These are phyloP conservation scores for Saccharomycopsis guyanensis DNA, from an alignment of 805 yeast species.

Conservation along the genomic window DNA sequence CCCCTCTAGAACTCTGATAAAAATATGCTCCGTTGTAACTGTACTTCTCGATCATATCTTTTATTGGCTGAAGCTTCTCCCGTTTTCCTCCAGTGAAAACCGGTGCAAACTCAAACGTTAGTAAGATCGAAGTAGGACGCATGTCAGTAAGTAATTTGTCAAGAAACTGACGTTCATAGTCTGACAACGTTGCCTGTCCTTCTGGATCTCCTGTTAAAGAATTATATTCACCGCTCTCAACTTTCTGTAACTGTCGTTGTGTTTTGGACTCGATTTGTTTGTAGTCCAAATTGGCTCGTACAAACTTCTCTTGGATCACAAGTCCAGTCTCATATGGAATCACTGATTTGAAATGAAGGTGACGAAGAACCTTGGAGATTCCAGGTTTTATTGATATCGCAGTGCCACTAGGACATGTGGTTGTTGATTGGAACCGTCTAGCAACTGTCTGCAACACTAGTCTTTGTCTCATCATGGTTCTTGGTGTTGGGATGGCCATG, in stretches of 20 bases:
- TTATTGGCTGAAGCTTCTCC: conserved; percentile 46
- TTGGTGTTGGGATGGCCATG: no score
- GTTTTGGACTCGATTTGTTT: conserved; percentile 47
- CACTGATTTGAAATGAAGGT: conserved; percentile 15
- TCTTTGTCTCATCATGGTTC: no score
- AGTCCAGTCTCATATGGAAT: conserved; percentile 42
- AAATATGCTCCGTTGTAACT: conserved; percentile 45
- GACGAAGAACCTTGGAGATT: conserved; percentile 5
- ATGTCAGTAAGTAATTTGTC: conserved; percentile 33
- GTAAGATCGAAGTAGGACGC: conserved; percentile 58
- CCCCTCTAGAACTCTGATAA: conserved; percentile 84
- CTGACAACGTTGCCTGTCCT: conserved; percentile 31
- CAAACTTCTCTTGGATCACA: conserved; percentile 47
- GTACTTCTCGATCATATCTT: conserved; percentile 24
- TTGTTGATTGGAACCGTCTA: no score
- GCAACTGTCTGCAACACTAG: no score
- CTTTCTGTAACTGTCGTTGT: conserved; percentile 31
- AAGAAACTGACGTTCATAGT: conserved; percentile 40
- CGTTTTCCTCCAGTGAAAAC: conserved; percentile 91
- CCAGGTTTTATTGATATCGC: not conserved
- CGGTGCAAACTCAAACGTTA: conserved; percentile 79
- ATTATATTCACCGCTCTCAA: conserved; percentile 24
- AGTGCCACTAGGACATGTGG: not conserved
- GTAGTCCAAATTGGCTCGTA: conserved; percentile 48
- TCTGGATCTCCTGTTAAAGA: not conserved